Percentiles rank a stretch among this genome's conserved stretches.
phyloP scores from a whole-genome alignment of 305 asterid genomes.

The Andrographis paniculata region DNA sequence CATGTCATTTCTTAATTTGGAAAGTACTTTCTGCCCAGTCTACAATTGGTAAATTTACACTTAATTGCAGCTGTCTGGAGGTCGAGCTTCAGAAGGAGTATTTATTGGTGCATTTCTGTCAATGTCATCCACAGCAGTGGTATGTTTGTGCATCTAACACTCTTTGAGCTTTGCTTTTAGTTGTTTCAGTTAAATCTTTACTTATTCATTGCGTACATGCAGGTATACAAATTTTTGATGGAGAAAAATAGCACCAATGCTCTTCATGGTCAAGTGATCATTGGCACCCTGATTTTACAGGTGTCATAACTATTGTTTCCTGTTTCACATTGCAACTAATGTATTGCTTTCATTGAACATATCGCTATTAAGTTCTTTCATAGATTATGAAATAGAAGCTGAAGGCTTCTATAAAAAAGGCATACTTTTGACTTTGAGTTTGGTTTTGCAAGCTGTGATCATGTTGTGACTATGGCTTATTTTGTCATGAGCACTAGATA shows the following conservation, averaged over 20 bases:
- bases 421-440: constrained; percentile 7
- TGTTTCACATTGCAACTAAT: not conserved
- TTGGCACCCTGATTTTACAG: constrained; percentile 96
- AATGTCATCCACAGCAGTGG: constrained; percentile 99
- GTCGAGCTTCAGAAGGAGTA: constrained; percentile 90
- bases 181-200: constrained; percentile 15
- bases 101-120: constrained; percentile 97
- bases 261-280: constrained; percentile 97
- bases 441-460: constrained; percentile 12
- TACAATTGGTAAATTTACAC: constrained; percentile 14
- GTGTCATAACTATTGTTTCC: constrained; percentile 32
- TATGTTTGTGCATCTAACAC: constrained; percentile 36
- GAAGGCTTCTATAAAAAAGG: no score
- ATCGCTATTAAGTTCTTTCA: no score
- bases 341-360: not conserved
- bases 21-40: constrained; percentile 1
- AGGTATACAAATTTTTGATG: constrained; percentile 94
- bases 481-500: constrained; percentile 5
- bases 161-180: constrained; percentile 85
- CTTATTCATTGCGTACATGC: constrained; percentile 2
- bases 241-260: constrained; percentile 82
- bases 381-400: no score
- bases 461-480: constrained; percentile 6
- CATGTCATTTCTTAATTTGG: constrained; percentile 1
- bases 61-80: constrained; percentile 83